Evolutionary conservation across 768 basidiomycete species (phyloP).

Genomic region (Suillus brevipes): DNA sequence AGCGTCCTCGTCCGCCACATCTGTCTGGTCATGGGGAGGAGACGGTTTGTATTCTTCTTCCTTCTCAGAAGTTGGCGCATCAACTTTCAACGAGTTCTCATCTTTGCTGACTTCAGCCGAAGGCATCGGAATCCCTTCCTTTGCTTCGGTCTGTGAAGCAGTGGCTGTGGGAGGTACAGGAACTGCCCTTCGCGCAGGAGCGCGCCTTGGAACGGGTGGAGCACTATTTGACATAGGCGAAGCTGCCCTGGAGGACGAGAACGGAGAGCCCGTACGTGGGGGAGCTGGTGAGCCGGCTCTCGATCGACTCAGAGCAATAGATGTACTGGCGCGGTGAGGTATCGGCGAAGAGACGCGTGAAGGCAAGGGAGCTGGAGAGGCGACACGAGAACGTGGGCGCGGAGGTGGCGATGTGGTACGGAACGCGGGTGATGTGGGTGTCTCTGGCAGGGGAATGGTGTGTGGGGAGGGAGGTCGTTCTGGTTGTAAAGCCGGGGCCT

Average conservation of each 20-base stretch:
- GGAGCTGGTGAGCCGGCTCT: conserved; percentile 27
- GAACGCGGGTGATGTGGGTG: conserved; percentile 31
- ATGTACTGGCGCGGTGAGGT: conserved; percentile 36
- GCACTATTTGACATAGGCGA: conserved; percentile 37
- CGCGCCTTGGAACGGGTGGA: conserved; percentile 68
- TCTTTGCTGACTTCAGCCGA: background rate
- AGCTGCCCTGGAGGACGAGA: conserved; percentile 35
- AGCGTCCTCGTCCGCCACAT: background rate
- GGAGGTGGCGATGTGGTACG: conserved; percentile 18
- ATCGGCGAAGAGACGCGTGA: conserved; percentile 12
- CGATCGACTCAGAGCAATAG: conserved; percentile 22
- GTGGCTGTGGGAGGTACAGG: conserved; percentile 28
- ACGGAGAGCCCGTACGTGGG: conserved; percentile 23
- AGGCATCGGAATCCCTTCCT: conserved; percentile 1
- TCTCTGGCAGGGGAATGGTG: conserved; percentile 23
- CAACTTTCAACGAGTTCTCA: background rate
- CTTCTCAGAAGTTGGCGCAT: background rate
- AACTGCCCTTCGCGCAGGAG: conserved; percentile 49
- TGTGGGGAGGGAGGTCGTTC: conserved; percentile 21
- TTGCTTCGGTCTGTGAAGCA: background rate
- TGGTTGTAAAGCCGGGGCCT: conserved; percentile 6
- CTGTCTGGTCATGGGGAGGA: background rate
- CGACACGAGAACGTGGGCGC: conserved; percentile 36
- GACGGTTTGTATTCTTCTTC: conserved; percentile 11
- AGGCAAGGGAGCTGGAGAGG: conserved; percentile 20